Conservation (phyloP, 1,284 basidiomycete species). For the Naganishia sp. region DNA sequence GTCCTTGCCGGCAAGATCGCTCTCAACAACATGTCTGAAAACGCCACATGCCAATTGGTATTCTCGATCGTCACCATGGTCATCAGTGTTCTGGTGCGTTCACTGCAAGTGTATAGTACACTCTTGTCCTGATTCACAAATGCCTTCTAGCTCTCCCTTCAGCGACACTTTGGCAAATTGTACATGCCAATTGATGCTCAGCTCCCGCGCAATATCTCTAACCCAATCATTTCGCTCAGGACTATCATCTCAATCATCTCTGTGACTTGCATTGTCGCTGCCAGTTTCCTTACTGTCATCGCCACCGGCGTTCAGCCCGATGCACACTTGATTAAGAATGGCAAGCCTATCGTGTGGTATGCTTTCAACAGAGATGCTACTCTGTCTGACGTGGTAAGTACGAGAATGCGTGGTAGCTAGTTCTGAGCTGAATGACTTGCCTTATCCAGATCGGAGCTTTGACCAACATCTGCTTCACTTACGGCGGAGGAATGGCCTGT, state of each 20-base stretch:
- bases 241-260: slow-evolving; percentile 43
- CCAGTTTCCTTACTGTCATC: slow-evolving; percentile 39
- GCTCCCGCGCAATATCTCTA: not conserved
- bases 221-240: slow-evolving; percentile 3
- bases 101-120: not conserved
- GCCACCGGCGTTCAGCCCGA: slow-evolving; percentile 42
- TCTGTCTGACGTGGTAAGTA: slow-evolving; percentile 38
- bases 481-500: slow-evolving; percentile 48
- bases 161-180: slow-evolving; percentile 44
- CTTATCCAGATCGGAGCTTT: slow-evolving; percentile 40
- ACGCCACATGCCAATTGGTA: slow-evolving; percentile 48
- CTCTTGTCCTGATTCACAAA: slow-evolving; percentile 27
- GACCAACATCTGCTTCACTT: slow-evolving; percentile 48
- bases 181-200: not conserved
- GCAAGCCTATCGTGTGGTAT: slow-evolving; percentile 42
- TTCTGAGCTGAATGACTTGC: not conserved
- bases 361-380: slow-evolving; percentile 41
- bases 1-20: slow-evolving; percentile 47
- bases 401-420: not conserved
- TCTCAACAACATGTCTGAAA: slow-evolving; percentile 40
- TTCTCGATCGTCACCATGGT: slow-evolving; percentile 45
- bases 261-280: slow-evolving; percentile 42
- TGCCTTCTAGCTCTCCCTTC: slow-evolving; percentile 35
- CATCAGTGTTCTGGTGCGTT: slow-evolving; percentile 39
- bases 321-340: slow-evolving; percentile 36